These are phyloP conservation scores for Boletus rufocinnamomeus DNA, from an alignment of 768 basidiomycete genomes.

Conservation along the genomic window DNA sequence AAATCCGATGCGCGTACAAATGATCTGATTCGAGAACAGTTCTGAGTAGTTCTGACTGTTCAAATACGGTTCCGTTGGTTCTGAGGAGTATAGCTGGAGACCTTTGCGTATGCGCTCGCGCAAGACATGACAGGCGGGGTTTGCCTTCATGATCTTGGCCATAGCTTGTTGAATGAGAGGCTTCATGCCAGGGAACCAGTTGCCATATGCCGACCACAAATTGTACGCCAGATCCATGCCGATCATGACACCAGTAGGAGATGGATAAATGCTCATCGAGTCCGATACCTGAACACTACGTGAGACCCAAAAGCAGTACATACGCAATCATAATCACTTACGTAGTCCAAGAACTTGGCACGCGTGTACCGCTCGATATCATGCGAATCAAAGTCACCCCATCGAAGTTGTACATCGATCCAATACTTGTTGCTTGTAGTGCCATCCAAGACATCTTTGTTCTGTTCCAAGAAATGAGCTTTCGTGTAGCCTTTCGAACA, in stretches of 20 bases:
- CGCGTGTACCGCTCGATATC: constrained; percentile 99
- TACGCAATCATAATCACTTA: constrained; percentile 36
- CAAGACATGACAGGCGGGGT: constrained; percentile 95
- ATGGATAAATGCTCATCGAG: constrained; percentile 99
- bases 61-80: constrained; percentile 98
- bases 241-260: constrained; percentile 98
- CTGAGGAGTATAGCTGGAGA: constrained; percentile 96
- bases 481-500: not conserved
- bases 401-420: constrained; percentile 93
- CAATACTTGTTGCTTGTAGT: constrained; percentile 99
- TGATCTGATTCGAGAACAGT: constrained; percentile 97
- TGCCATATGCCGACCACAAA: constrained; percentile 97
- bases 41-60: constrained; percentile 99
- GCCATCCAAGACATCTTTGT: constrained; percentile 95
- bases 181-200: constrained; percentile 99
- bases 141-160: constrained; percentile 99
- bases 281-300: constrained; percentile 68
- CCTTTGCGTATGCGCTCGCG: constrained; percentile 99
- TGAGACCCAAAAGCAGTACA: constrained; percentile 7
- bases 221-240: constrained; percentile 99
- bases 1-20: constrained; percentile 53
- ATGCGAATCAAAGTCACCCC: constrained; percentile 99
- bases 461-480: constrained; percentile 43
- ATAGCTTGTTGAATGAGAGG: constrained; percentile 98
- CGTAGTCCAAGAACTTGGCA: constrained; percentile 98